Conservation (phyloP, 2,329 filamentous ascomycete species). For the Penicillium sumatraense region DNA sequence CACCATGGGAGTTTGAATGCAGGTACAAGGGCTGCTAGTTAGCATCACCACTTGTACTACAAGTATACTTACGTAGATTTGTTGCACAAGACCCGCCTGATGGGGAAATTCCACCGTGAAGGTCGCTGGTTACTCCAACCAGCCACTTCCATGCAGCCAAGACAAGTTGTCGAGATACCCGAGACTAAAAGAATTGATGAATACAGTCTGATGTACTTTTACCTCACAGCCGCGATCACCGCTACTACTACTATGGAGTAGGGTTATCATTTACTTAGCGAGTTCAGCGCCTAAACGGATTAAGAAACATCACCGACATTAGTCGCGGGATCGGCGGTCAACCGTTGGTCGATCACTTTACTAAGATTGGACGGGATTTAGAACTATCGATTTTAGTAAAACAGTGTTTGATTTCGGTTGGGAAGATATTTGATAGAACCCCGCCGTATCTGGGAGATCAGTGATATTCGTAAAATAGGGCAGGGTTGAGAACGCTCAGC, state of each 20-base stretch:
- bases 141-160: neutral
- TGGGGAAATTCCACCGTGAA: neutral
- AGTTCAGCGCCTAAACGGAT: neutral
- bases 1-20: too few species aligned
- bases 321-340: neutral
- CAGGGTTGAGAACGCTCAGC: too few species aligned
- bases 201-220: neutral
- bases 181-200: too few species aligned
- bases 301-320: neutral
- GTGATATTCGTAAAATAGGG: too few species aligned
- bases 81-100: neutral
- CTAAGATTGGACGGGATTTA: too few species aligned
- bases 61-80: neutral
- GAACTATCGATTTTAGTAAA: too few species aligned
- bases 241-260: neutral
- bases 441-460: too few species aligned
- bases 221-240: neutral
- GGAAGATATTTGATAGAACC: too few species aligned
- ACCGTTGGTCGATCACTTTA: constrained; percentile 1
- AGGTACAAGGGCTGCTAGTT: too few species aligned
- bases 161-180: too few species aligned
- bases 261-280: neutral
- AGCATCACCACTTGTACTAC: neutral
- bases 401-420: too few species aligned
- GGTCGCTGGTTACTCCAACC: neutral